These are phyloP conservation scores for Aschersonia sp. DNA, from an alignment of 2,329 filamentous ascomycete species.

Conservation along the genomic window DNA sequence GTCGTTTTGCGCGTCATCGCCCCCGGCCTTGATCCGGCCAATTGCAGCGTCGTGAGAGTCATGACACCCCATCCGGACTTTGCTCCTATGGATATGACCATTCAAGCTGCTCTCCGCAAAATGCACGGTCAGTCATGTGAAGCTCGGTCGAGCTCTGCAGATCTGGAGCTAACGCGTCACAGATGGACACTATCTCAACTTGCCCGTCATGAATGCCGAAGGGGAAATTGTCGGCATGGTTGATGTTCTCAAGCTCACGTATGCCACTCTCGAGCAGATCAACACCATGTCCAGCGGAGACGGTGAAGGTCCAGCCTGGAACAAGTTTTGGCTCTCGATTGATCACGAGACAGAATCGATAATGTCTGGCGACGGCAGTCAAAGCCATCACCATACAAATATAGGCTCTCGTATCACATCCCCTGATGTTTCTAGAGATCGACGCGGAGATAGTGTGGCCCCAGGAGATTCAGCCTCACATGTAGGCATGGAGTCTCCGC, in stretches of 20 bases:
- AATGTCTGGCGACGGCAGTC: constrained; percentile 80
- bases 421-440: constrained; percentile 59
- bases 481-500: constrained; percentile 65
- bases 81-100: constrained; percentile 97
- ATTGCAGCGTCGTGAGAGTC: constrained; percentile 93
- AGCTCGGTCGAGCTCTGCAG: not conserved
- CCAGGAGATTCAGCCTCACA: constrained; percentile 94
- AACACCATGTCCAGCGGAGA: constrained; percentile 87
- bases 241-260: constrained; percentile 94
- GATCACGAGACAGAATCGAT: constrained; percentile 91
- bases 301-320: constrained; percentile 93
- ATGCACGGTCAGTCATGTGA: constrained; percentile 69
- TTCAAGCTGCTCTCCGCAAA: constrained; percentile 92
- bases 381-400: constrained; percentile 50
- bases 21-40: constrained; percentile 82
- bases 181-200: constrained; percentile 97
- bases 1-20: constrained; percentile 96
- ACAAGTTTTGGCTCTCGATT: constrained; percentile 98
- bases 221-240: constrained; percentile 99
- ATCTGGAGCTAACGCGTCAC: constrained; percentile 5
- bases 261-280: constrained; percentile 93
- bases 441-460: constrained; percentile 67
- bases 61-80: constrained; percentile 99
- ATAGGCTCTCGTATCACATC: constrained; percentile 64
- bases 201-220: constrained; percentile 94